Conservation (phyloP, 257 asterid species). For the Linaria vulgaris region DNA sequence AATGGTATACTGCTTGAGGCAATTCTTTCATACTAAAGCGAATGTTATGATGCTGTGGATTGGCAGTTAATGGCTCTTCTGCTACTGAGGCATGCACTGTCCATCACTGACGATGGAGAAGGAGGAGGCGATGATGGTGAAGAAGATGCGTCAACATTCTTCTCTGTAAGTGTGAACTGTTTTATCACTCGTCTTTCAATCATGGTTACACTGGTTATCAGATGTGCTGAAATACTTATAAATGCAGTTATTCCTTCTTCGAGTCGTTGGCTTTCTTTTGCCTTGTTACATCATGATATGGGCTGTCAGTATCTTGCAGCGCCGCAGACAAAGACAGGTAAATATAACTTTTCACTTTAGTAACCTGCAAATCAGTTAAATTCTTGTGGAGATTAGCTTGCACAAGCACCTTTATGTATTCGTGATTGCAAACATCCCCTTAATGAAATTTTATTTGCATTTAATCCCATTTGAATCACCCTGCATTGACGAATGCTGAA, state of each 20-base stretch:
- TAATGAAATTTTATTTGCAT: no score
- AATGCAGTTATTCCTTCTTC: constrained; percentile 84
- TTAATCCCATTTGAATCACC: no score
- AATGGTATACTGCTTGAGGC: no score
- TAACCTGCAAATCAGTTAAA: background rate
- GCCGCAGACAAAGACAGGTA: constrained; percentile 89
- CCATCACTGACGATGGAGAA: constrained; percentile 41
- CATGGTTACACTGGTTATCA: background rate
- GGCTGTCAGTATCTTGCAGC: constrained; percentile 87
- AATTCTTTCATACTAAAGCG: no score
- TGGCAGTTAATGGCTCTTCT: constrained; percentile 90
- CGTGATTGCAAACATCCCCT: no score
- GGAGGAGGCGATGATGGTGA: constrained; percentile 33
- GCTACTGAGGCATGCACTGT: constrained; percentile 84
- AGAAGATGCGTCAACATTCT: constrained; percentile 65
- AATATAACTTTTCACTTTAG: background rate
- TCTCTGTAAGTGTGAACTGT: constrained; percentile 58
- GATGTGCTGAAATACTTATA: background rate
- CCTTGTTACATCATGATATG: constrained; percentile 97
- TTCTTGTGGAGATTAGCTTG: no score
- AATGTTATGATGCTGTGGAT: background rate
- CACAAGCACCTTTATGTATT: no score
- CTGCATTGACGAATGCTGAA: no score
- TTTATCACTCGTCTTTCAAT: no score
- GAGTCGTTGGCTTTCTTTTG: constrained; percentile 87